Conservation (phyloP, 2,329 filamentous ascomycete species). For the Endothia cerciana region DNA sequence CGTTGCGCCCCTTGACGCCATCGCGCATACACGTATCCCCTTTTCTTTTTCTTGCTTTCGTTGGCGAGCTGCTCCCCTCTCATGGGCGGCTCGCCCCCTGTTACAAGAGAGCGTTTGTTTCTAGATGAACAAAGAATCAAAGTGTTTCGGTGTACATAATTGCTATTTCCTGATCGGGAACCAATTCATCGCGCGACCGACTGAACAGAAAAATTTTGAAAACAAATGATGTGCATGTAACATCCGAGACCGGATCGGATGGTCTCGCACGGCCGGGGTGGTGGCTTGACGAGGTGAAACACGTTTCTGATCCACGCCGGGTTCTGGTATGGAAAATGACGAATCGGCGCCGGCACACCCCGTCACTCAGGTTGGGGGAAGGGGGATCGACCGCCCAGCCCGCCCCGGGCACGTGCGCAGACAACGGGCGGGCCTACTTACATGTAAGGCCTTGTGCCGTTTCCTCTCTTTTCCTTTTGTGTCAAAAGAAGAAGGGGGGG, state of each 20-base stretch:
- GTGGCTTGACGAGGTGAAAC: too few relatives aligned
- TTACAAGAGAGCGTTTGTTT: slow-evolving; percentile 7
- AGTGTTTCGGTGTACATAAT: slow-evolving; percentile 19
- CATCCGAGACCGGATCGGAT: background rate
- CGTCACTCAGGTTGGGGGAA: too few relatives aligned
- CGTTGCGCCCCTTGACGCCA: background rate
- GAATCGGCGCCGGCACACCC: too few relatives aligned
- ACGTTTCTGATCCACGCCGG: too few relatives aligned
- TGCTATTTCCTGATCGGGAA: slow-evolving; percentile 15
- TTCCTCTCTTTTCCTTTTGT: too few relatives aligned
- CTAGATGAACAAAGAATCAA: slow-evolving; percentile 3
- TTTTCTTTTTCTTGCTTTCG: slow-evolving; percentile 10
- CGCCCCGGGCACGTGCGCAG: too few relatives aligned
- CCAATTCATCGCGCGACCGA: background rate
- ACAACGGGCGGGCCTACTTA: too few relatives aligned
- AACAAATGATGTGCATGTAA: background rate
- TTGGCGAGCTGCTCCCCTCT: background rate
- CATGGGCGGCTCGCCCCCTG: background rate
- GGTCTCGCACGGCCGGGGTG: too few relatives aligned
- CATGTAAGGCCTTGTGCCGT: too few relatives aligned
- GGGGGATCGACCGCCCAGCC: too few relatives aligned
- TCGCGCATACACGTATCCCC: background rate
- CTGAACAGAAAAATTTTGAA: background rate
- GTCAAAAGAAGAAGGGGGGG: too few relatives aligned
- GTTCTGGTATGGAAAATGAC: too few relatives aligned